A percentile compares a stretch with the other conserved stretches of the same genome.
These are phyloP conservation scores for Phaeosphaeria sp. DNA, from an alignment of 2,329 filamentous ascomycete genomes.

Conservation along the genomic window DNA sequence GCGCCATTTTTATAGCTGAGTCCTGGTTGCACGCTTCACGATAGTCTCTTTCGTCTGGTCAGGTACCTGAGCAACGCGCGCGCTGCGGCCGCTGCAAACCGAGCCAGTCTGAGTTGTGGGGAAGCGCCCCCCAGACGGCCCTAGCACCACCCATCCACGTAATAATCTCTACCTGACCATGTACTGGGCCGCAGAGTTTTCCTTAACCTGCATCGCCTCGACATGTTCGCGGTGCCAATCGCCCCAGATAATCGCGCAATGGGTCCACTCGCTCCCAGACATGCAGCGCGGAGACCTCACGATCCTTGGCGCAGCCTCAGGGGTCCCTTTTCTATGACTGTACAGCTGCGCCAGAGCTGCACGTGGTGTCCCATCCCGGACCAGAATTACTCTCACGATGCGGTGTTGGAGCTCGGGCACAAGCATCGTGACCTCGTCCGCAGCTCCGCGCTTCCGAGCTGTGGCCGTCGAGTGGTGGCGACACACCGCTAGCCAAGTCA, in stretches of 20 bases:
- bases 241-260: conserved; percentile 18
- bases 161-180: not conserved
- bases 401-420: conserved; percentile 3
- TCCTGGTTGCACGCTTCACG: not conserved
- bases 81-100: conserved; percentile 8
- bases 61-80: conserved; percentile 4
- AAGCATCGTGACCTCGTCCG: conserved; percentile 19
- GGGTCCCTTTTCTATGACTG: conserved; percentile 20
- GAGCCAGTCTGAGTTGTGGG: not conserved
- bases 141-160: not conserved
- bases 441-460: conserved; percentile 19
- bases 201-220: not conserved
- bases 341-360: conserved; percentile 32
- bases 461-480: conserved; percentile 11
- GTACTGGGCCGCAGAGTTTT: conserved; percentile 5
- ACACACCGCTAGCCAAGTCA: conserved; percentile 38
- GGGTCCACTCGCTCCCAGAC: not conserved
- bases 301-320: conserved; percentile 35
- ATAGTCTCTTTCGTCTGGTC: no score
- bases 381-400: conserved; percentile 12
- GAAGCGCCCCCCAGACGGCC: not conserved
- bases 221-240: conserved; percentile 7
- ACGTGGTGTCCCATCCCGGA: conserved; percentile 26
- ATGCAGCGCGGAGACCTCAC: conserved; percentile 25
- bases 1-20: conserved; percentile 3